Base-by-base conservation (phyloP, 768 basidiomycete genomes). In the Boletus speciosus region DNA sequence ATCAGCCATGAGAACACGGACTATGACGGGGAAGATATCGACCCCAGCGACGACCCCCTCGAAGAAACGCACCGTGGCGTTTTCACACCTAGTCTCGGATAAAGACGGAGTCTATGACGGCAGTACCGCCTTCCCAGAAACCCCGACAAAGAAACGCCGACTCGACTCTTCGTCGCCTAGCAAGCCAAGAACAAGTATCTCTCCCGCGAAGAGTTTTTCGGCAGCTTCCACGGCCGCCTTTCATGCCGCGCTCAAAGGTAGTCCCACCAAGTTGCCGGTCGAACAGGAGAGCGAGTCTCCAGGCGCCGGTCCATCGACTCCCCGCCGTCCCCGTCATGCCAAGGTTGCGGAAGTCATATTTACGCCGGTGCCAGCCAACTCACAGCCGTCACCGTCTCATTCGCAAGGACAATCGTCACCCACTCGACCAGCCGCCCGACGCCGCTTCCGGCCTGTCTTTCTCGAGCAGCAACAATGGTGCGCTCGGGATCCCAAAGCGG, bases 381-480 rank as follows among this genome's bases (percentile, higher is more conserved):
- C 66, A 23, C 72, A 69, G 29, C 35, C 62, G 59, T 49, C 65
- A 43, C 32, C 69, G 57, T 39, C 52, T 2, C 64, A 41, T 36
- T 57, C 58, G 5, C 58, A 63, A 63, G 45, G 31, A 10, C 48
- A 61, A 21, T 3, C n/a, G 0, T 50, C 54, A 1, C 64, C 57
- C 29, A 43, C 49, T 8, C 62, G 56, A 9, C 61, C 34, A 6
- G 34, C 21, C 19, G 51, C 61, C n/a, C 66, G 66, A 31, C 71
- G 74, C 6, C 76, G 79, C 8, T 81, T 79, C 59, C 71, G 77
- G 10, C 75, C 80, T 8, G 71, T 81, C 14, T 81, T 80, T 64
- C 66, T 74, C 3, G 79, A 80, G 56, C 74, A 76, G n/a, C 61
- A 71, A 47, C 78, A 81, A 43, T 82, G 81, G 81, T 69, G 64